Conservation (phyloP, 164 flowering plant genomes). For the Saururus chinensis region DNA sequence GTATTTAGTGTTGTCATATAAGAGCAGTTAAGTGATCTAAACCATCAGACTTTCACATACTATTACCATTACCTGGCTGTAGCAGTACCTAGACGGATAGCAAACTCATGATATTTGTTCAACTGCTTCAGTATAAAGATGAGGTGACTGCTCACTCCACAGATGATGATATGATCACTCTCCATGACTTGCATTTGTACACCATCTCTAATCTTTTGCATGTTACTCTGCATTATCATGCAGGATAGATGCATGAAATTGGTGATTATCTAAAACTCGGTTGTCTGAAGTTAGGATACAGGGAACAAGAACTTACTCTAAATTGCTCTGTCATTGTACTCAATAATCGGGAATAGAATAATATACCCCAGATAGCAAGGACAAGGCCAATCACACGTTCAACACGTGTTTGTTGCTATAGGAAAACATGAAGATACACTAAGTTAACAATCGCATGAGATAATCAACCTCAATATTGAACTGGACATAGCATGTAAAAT, state of each 20-base stretch:
- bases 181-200: conserved; percentile 91
- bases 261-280: no score
- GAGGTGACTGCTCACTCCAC: conserved; percentile 89
- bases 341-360: conserved; percentile 84
- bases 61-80: conserved; percentile 57
- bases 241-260: conserved; percentile 1
- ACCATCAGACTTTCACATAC: neutral
- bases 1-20: no score
- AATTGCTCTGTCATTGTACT: conserved; percentile 99
- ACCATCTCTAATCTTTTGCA: conserved; percentile 93
- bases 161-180: conserved; percentile 83
- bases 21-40: no score
- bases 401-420: conserved; percentile 83
- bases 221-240: conserved; percentile 53
- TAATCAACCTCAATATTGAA: neutral
- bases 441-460: neutral
- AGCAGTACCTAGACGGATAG: conserved; percentile 94
- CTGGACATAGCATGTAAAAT: neutral
- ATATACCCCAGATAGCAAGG: conserved; percentile 94
- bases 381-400: conserved; percentile 86
- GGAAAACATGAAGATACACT: conserved; percentile 8
- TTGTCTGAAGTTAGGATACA: neutral
- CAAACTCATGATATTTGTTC: conserved; percentile 80
- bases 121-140: conserved; percentile 81
- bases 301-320: conserved; percentile 44